Base-by-base conservation (phyloP, 176 grass and related monocot species). In the Rhynchospora pubera region DNA sequence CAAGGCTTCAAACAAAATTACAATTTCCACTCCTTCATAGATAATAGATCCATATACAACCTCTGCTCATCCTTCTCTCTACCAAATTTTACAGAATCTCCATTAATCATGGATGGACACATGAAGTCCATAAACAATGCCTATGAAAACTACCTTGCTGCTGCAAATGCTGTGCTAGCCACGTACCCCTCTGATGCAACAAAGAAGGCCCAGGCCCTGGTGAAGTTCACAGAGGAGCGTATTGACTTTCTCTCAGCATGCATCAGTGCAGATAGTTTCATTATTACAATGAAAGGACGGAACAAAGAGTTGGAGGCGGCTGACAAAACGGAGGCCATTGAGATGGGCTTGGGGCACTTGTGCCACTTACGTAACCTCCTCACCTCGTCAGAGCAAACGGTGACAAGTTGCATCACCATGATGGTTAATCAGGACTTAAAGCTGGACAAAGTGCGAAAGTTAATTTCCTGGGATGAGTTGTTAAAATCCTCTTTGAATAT, bases 201-300 rank as follows among this genome's bases (percentile, higher is more conserved):
- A 28, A 67, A 72, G n/a, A n/a, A n/a, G n/a, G n/a, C n/a, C 16
- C 61, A 42, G 7, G 59, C 81, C 62, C 59, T 83, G 12, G 81
- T 53, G 45, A 42, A 50, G 46, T 51, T 83, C 21, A 67, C 46
- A 46, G 11, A 69, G n/a, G 61, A 67, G n/a, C 51, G 62, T 48
- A 52, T 26, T 13, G 18, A 67, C 81, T 83, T 83, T 62, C n/a
- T 46, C 39, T 16, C 19, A 7, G 23, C 59, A 13, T 83, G 81
- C 62, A 62, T 67, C 44, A 48, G 53, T 28, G 81, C 81, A 11
- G 81, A 83, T 44, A 62, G 53, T 48, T 55, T 71, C 23, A 50
- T 83, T 46, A 13, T 51, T 6, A 22, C n/a, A 32, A 19, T 45
- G 39, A 83, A 23, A 39, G 30, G 53, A 22, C 81, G 62, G 62